These are phyloP conservation scores for Arabis alpina DNA, from an alignment of 345 rosid species.

Conservation along the genomic window DNA sequence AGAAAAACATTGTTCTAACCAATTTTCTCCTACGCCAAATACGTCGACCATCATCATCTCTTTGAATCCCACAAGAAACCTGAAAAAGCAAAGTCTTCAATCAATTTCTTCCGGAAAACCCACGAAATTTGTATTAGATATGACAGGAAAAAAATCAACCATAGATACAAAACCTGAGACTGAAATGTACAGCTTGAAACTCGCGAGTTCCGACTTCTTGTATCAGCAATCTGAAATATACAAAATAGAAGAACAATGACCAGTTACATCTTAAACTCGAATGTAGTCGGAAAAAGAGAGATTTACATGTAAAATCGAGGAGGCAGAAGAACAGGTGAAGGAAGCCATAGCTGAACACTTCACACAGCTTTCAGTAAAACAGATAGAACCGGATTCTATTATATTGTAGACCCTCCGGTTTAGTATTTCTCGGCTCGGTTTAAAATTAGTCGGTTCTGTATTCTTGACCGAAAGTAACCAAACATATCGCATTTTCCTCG, in stretches of 20 bases:
- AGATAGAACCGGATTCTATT: conserved; percentile 31
- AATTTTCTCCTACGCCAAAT: conserved; percentile 79
- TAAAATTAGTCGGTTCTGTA: neutral
- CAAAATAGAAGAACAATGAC: too few relatives aligned
- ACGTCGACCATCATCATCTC: conserved; percentile 55
- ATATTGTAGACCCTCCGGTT: neutral
- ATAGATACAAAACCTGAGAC: conserved; percentile 46
- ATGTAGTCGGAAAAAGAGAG: neutral
- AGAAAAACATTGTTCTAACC: conserved; percentile 41
- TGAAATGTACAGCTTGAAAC: conserved; percentile 23
- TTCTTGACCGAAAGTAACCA: too few relatives aligned
- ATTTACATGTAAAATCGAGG: conserved; percentile 41
- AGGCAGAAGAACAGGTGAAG: conserved; percentile 23
- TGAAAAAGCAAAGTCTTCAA: conserved; percentile 18
- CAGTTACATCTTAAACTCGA: too few relatives aligned
- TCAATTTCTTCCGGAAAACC: neutral
- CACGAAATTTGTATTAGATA: neutral
- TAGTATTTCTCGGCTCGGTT: neutral
- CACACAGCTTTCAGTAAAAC: neutral
- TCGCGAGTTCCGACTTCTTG: conserved; percentile 33
- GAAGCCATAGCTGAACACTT: conserved; percentile 42
- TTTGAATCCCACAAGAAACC: conserved; percentile 50
- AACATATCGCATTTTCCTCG: too few relatives aligned
- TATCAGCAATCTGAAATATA: conserved; percentile 42
- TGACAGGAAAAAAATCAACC: neutral